Percentiles rank a stretch among this genome's conserved stretches.
Evolutionary conservation across 164 flowering plant genomes (phyloP).

Genomic region (Buxus sempervirens): DNA sequence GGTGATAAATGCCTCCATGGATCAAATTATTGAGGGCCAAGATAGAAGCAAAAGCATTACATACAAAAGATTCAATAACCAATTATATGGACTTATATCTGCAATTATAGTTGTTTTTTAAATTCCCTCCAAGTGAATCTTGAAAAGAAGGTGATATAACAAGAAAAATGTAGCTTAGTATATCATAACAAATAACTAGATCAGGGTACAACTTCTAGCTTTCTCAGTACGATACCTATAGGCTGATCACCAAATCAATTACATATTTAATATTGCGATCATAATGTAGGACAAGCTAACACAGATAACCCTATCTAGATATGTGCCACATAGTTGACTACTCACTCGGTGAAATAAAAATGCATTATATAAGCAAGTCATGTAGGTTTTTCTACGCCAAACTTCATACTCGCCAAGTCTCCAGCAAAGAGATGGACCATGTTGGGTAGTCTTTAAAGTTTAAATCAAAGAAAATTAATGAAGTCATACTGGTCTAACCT

Average conservation of each 20-base stretch:
- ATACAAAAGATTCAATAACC: conserved; percentile 41
- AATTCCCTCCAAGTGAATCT: conserved; percentile 98
- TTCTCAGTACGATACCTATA: neutral
- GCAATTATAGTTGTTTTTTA: conserved; percentile 94
- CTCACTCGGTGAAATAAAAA: neutral
- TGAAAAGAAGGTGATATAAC: conserved; percentile 26
- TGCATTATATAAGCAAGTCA: neutral
- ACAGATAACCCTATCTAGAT: neutral
- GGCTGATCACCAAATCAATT: too few relatives aligned
- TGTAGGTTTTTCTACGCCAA: neutral
- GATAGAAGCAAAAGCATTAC: neutral
- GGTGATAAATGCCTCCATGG: neutral
- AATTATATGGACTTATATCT: conserved; percentile 82
- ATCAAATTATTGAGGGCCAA: neutral
- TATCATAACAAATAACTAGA: neutral
- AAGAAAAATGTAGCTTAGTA: neutral
- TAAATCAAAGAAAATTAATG: neutral
- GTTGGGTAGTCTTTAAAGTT: too few relatives aligned
- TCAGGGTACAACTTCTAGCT: neutral
- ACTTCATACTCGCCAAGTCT: neutral
- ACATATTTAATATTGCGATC: too few relatives aligned
- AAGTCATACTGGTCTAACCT: neutral
- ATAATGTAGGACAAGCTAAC: too few relatives aligned
- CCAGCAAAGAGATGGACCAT: neutral
- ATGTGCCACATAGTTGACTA: neutral